A percentile compares a stretch with the other conserved stretches of the same genome.
Conservation (phyloP, 164 flowering plant genomes). For the Vitis rotundifolia region DNA sequence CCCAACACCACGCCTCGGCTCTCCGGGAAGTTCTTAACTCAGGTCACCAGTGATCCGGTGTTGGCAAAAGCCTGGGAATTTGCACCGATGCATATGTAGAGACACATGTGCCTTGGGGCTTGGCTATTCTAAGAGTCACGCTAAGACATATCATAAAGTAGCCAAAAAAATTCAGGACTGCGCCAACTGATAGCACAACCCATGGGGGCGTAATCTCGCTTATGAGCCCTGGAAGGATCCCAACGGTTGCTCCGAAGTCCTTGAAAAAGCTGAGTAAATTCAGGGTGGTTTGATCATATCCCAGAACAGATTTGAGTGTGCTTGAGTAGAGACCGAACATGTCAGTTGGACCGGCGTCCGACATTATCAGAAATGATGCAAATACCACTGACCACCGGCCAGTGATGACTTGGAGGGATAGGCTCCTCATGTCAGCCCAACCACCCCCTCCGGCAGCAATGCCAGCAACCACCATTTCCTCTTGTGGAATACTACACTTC, state of each 20-base stretch:
- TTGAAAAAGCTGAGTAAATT: constrained; percentile 44
- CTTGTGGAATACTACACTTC: too few species aligned
- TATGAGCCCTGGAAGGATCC: constrained; percentile 42
- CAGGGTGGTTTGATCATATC: constrained; percentile 46
- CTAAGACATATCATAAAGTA: constrained; percentile 58
- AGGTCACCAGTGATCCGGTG: constrained; percentile 46
- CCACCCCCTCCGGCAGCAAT: background rate
- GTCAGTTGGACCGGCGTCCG: constrained; percentile 40
- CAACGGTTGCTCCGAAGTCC: constrained; percentile 43
- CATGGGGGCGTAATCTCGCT: constrained; percentile 51
- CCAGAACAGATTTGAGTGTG: constrained; percentile 21
- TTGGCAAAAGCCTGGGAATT: constrained; percentile 48
- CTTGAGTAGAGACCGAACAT: constrained; percentile 40
- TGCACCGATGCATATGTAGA: constrained; percentile 45
- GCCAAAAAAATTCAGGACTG: constrained; percentile 40
- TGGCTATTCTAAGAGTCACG: constrained; percentile 27
- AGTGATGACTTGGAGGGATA: constrained; percentile 22
- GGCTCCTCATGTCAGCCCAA: constrained; percentile 14
- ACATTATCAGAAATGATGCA: constrained; percentile 37
- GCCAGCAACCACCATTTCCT: constrained; percentile 13
- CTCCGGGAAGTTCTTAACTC: constrained; percentile 57
- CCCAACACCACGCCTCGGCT: constrained; percentile 47
- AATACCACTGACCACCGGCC: constrained; percentile 50
- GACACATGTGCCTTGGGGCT: constrained; percentile 49
- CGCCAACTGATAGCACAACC: constrained; percentile 45